Evolutionary conservation across 148 eudicot species (phyloP).

Genomic region (Bassia scoparia): DNA sequence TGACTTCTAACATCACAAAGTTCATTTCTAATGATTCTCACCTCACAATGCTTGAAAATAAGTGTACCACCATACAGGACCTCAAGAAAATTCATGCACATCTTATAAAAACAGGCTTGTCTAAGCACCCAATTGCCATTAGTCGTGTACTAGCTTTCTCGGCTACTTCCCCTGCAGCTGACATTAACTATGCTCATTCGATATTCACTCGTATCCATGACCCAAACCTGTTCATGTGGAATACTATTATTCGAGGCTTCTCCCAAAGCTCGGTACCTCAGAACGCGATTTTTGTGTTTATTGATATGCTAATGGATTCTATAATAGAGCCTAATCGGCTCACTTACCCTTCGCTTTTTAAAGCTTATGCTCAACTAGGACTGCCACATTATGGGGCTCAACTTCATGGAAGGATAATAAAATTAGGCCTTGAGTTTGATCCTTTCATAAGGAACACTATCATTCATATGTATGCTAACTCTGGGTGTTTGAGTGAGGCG

Average conservation of each 20-base stretch:
- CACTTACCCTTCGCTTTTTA: constrained; percentile 56
- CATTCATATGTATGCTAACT: constrained; percentile 46
- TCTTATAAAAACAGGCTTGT: constrained; percentile 47
- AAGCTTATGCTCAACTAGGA: constrained; percentile 50
- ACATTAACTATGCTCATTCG: constrained; percentile 41
- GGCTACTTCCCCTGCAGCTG: constrained; percentile 31
- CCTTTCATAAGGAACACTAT: constrained; percentile 42
- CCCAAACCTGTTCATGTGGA: constrained; percentile 50
- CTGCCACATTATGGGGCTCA: constrained; percentile 39
- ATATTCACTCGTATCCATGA: constrained; percentile 35
- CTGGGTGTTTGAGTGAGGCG: constrained; percentile 47
- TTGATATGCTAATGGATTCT: constrained; percentile 43
- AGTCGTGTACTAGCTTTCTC: constrained; percentile 44
- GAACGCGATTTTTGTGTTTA: constrained; percentile 37
- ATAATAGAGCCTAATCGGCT: constrained; percentile 35
- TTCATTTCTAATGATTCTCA: constrained; percentile 39
- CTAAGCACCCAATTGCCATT: constrained; percentile 37
- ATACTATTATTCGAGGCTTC: constrained; percentile 56
- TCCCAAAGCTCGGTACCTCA: constrained; percentile 42
- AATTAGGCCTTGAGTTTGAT: constrained; percentile 36
- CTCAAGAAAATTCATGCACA: constrained; percentile 48
- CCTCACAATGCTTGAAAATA: constrained; percentile 39
- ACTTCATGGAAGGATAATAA: constrained; percentile 49
- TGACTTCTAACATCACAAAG: constrained; percentile 24
- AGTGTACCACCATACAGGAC: constrained; percentile 43